Evolutionary conservation across 176 grass and related monocot genomes (phyloP).

Genomic region (Cenchrus fungigraminus): DNA sequence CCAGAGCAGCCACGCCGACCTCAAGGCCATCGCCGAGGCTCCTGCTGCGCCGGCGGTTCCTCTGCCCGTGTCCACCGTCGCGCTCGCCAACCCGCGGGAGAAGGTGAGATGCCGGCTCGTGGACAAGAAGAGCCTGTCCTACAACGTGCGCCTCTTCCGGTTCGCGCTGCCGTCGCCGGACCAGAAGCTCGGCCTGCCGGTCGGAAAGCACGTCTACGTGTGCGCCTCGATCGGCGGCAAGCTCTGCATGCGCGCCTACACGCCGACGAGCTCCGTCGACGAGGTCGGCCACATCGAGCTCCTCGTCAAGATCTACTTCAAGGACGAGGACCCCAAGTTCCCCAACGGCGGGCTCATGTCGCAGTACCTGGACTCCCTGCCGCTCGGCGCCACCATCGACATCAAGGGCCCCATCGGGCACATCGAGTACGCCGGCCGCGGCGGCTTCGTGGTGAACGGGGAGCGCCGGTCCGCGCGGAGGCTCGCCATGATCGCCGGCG

Average conservation of each 20-base stretch:
- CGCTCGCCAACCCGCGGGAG: conserved; percentile 73
- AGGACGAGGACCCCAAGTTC: conserved; percentile 81
- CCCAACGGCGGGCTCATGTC: conserved; percentile 90
- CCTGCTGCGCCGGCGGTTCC: not conserved
- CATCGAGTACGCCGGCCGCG: conserved; percentile 81
- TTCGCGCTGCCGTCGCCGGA: conserved; percentile 72
- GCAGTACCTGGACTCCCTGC: conserved; percentile 68
- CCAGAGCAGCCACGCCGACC: conserved; percentile 46
- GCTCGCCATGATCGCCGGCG: conserved; percentile 82
- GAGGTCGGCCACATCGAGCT: conserved; percentile 80
- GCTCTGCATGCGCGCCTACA: conserved; percentile 88
- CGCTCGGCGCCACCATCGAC: conserved; percentile 56
- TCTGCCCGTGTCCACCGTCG: conserved; percentile 34
- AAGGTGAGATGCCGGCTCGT: conserved; percentile 73
- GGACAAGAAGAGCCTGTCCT: conserved; percentile 71
- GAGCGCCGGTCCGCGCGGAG: conserved; percentile 59
- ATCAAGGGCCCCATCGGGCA: conserved; percentile 83
- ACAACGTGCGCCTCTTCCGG: conserved; percentile 83
- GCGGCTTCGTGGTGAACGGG: conserved; percentile 69
- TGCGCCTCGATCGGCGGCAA: conserved; percentile 76
- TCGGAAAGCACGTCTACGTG: conserved; percentile 91
- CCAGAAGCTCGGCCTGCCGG: conserved; percentile 66
- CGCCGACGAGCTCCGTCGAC: conserved; percentile 80
- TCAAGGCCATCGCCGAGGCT: conserved; percentile 63
- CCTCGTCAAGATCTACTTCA: conserved; percentile 91